Evolutionary conservation across 2,329 filamentous ascomycete genomes (phyloP), one percentile per base, ranked within the genome.

Genomic region (Ceratocystis papillata): DNA sequence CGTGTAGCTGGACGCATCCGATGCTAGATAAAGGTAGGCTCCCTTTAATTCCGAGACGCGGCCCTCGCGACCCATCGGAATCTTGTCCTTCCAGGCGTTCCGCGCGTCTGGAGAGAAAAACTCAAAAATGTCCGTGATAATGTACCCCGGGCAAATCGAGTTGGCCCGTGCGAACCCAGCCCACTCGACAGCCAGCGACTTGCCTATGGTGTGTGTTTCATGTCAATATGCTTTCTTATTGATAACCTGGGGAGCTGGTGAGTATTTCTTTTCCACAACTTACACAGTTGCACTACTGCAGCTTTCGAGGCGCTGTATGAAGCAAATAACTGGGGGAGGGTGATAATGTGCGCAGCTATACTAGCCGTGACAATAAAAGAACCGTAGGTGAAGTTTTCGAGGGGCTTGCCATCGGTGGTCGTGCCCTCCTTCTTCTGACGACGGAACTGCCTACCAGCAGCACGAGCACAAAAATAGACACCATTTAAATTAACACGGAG

Each of bases 1-100:
- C 20, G 87, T 90, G 76, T 90, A 95, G 65, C 85, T 88, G n/a
- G 87, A 83, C 3, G 89, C 89, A 75, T 95, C 89, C 15, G 86
- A 89, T 20, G 88, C 87, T 66, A 95, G 79, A 75, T 91, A 94
- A 61, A 95, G 76, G 74, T 88, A 96, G 20, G 87, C 87, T 22
- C 89, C 90, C 78, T 93, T 92, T 71, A 95, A 79, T 78, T 96
- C 90, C 68, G 84, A 82, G 2, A 83, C 78, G 69, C 85, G 79
- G 8, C 87, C 90, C 73, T 91, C 87, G 70, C 90, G 82, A 17
- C 67, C 67, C 53, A 66, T 67, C 10, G 57, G 63, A 55, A 63
- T 67, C 45, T 64, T 53, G 44, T 67, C 83, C 73, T 83, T 85
- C 87, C 89, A 92, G 67, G 88, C 79, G 57, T 82, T 79, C 80